phyloP scores from a whole-genome alignment of 2,329 filamentous ascomycete genomes.

The Albifimbria verrucaria region DNA sequence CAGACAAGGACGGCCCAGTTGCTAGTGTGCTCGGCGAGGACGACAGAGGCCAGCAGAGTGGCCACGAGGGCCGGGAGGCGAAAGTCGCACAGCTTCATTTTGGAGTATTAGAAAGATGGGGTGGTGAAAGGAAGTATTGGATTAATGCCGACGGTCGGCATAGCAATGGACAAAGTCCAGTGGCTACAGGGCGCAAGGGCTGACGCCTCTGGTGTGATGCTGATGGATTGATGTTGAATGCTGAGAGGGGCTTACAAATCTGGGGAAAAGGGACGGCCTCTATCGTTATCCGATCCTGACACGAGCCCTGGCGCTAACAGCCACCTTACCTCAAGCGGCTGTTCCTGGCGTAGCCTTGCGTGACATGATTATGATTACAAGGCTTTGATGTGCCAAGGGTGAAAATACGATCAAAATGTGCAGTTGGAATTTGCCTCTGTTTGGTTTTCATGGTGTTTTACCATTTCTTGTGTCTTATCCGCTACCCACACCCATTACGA shows the following conservation, averaged over 20 bases:
- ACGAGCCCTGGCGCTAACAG: not conserved
- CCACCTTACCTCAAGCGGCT: not conserved
- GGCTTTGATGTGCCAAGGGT: too few relatives aligned
- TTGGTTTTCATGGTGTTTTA: too few relatives aligned
- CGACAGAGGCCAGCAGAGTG: conserved; percentile 42
- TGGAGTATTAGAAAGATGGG: conserved; percentile 3
- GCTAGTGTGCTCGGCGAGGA: conserved; percentile 79
- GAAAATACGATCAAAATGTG: too few relatives aligned
- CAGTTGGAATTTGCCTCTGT: too few relatives aligned
- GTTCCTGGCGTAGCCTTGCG: too few relatives aligned
- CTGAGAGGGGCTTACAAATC: conserved; percentile 20
- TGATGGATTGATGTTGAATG: not conserved
- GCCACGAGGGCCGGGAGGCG: conserved; percentile 46
- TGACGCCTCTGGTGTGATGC: not conserved
- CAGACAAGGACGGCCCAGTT: conserved; percentile 99
- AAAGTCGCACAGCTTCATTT: conserved; percentile 50
- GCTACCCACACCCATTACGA: too few relatives aligned
- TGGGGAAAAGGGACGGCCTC: conserved; percentile 7
- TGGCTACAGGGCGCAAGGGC: conserved; percentile 5
- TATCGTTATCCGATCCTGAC: not conserved
- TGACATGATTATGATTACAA: too few relatives aligned
- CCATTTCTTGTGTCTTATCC: too few relatives aligned
- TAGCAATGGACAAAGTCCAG: conserved; percentile 7
- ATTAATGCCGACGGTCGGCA: not conserved
- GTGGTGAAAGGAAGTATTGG: not conserved